Conservation (phyloP, 176 grass and related monocot genomes). For the Bonia amplexicaulis region DNA sequence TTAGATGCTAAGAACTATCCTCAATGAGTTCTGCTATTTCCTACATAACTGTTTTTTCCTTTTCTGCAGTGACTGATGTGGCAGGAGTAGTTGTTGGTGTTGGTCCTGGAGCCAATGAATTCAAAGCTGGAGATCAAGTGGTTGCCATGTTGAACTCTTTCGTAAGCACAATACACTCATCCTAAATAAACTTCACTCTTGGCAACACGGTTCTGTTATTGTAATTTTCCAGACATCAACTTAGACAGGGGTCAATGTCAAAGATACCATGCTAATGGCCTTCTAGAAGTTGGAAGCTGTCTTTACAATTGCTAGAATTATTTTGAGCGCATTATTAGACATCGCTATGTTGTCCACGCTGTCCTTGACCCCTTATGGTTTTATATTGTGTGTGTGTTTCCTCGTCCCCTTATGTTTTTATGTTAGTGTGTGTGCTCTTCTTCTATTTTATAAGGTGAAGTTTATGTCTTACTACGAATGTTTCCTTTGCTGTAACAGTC, state of each 20-base stretch:
- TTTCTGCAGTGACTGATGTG: slow-evolving; percentile 47
- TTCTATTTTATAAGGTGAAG: not conserved
- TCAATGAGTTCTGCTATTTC: not conserved
- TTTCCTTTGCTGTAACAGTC: slow-evolving; percentile 11
- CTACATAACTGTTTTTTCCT: not conserved
- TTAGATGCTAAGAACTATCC: not conserved
- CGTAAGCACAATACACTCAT: slow-evolving; percentile 33
- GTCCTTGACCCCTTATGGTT: not conserved
- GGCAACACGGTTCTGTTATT: not conserved
- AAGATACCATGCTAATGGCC: not conserved
- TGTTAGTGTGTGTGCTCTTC: not conserved
- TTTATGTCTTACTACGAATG: not conserved
- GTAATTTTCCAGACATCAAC: not conserved
- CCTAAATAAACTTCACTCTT: not conserved
- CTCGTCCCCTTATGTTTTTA: not conserved
- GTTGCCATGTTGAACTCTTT: slow-evolving; percentile 28
- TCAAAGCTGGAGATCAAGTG: slow-evolving; percentile 60
- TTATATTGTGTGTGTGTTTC: not conserved
- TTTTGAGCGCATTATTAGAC: not conserved
- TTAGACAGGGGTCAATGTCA: too few species aligned
- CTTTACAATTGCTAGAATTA: not conserved
- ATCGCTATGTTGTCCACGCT: not conserved
- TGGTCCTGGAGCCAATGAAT: slow-evolving; percentile 40
- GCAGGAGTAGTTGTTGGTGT: slow-evolving; percentile 54
- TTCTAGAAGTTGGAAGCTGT: not conserved